Conservation (phyloP, 768 basidiomycete species). For the Phaeotremella skinneri region DNA sequence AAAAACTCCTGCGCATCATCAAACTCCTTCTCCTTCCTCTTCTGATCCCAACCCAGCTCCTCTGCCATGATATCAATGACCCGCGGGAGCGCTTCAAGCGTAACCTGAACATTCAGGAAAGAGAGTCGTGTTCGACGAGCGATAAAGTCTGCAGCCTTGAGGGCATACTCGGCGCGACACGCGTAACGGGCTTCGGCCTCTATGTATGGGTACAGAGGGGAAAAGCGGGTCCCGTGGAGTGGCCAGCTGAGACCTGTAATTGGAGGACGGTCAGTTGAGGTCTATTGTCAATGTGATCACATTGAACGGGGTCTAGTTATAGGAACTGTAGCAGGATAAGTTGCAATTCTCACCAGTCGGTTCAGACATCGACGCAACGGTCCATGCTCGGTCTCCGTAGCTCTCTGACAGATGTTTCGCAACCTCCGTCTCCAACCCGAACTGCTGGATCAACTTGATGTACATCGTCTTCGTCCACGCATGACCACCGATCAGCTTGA, state of each 20-base stretch:
- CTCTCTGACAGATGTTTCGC: conserved; percentile 89
- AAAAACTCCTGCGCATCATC: conserved; percentile 67
- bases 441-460: conserved; percentile 88
- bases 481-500: conserved; percentile 86
- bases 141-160: conserved; percentile 87
- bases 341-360: conserved; percentile 59
- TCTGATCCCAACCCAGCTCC: conserved; percentile 73
- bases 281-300: not conserved
- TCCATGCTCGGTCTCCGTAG: conserved; percentile 97
- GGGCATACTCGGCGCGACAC: conserved; percentile 82
- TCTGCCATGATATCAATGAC: conserved; percentile 88
- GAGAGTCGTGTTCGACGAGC: conserved; percentile 88
- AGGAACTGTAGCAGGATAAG: not conserved
- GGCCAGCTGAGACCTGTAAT: conserved; percentile 63
- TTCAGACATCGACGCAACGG: conserved; percentile 75
- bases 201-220: conserved; percentile 75
- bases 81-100: conserved; percentile 76
- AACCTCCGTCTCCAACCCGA: conserved; percentile 84
- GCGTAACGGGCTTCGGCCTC: conserved; percentile 93
- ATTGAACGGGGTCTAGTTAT: not conserved
- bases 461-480: conserved; percentile 97
- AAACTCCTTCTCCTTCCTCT: conserved; percentile 62
- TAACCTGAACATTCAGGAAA: conserved; percentile 85
- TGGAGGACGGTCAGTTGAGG: not conserved
- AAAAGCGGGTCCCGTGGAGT: conserved; percentile 74